Evolutionary conservation across 225 moss, liverwort and hornwort genomes (phyloP), one percentile per base, ranked within the genome.

Genomic region (Marchantia polymorpha): DNA sequence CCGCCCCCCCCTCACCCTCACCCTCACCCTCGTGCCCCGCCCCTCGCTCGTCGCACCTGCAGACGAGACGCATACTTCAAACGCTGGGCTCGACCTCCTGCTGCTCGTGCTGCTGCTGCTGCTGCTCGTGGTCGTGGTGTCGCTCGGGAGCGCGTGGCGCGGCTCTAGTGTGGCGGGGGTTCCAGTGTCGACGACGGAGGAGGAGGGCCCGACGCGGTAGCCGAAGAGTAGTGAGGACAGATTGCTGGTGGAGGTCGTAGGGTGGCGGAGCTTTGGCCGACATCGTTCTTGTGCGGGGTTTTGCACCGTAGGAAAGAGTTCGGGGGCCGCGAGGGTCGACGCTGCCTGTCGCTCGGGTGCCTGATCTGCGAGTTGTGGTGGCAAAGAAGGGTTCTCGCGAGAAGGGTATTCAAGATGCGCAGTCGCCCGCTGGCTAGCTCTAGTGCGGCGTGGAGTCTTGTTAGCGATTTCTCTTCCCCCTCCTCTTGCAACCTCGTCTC

Each of bases 351-450:
- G 78, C 19, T 69, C 55, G 77, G 63, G 66, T 58, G 19, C 29
- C 59, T 75, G 74, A 76, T 75, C 83, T 67, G 81, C 39, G 69
- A 59, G 69, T 69, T 15, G 61, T 55, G 49, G 1, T 65, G 51
- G n/a, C 30, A 81, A 15, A 74, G 78, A 61, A 46, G 69, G 74
- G 77, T 31, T 53, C 39, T 51, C 52, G 54, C 75, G 71, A 78
- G 71, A 69, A 77, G 68, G 72, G 82, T 77, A 77, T 82, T 73
- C 84, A 87, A 87, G 87, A 87, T 84, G 87, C 82, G 84, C 79
- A 84, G 84, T 84, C 87, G 87, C 81, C 79, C 74, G 82, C 82
- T 82, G 84, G 84, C 76, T 78, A 77, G 87, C 79, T 78, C 70
- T 86, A 77, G 76, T 77, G 82, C 48, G 85, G 67, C 79, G 69